Evolutionary conservation across 2,329 filamentous ascomycete genomes (phyloP), one percentile per base, ranked within the genome.

Genomic region (Chrysosphaeria jannelii): DNA sequence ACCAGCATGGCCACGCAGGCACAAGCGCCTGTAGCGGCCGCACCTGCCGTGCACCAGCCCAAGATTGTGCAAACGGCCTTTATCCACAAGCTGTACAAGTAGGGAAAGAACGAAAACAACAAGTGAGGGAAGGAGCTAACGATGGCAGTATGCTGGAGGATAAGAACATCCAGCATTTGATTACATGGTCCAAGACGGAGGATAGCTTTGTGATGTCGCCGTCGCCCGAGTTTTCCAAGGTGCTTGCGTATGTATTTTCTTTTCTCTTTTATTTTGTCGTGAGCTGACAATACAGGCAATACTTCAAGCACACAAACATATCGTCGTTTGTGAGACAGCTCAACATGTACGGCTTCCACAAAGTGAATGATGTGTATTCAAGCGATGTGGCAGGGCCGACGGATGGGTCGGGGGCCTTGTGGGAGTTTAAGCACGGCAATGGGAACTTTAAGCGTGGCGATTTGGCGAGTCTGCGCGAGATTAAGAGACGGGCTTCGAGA

Each of bases 301-400:
- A 97, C 42, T 97, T 97, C 44, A 97, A 97, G 39, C 85, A 97
- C 42, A 97, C 81, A 34, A 97, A 97, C 39, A 90, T 93, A 29
- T 93, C 85, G 8, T 93, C 85, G 1, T 97, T 97, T 42, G 85
- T 97, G 23, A 65, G 85, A 23, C 85, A 97, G 47, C 49, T 97
- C 23, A 97, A 97, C 41, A 97, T 97, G 85, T 97, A 97, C 36
- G 85, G 85, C 5, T 97, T 97, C 44, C 85, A 97, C 42, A 97
- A 97, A 71, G 85, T 93, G 36, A 91, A 85, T 50, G 85, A 97
- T 42, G 85, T 93, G 12, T 97, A 93, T 40, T 81, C 93, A 42
- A 90, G 78, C 4, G 78, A 76, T 2, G 79, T 72, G 20, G 85
- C 93, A 38, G n/a, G n/a, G n/a, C n/a, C n/a, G n/a, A n/a, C n/a